Base-by-base conservation (phyloP, 192 early-diverging fungal genomes). In the Diversispora epigaea region DNA sequence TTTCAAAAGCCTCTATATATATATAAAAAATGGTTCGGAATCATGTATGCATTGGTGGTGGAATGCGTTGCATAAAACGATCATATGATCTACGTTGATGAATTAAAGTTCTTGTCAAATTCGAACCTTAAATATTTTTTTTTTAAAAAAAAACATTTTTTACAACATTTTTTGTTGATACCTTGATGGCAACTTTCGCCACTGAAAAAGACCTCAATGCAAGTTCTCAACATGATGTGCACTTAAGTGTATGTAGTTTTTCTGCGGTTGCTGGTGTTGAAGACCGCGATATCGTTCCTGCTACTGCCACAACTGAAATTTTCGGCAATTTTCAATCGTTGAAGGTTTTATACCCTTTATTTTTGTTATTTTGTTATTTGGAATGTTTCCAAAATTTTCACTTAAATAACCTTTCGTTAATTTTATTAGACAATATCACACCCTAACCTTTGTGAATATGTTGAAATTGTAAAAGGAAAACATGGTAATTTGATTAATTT, bases 391-490 rank as follows among this genome's bases (percentile, higher is more conserved):
- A 8, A 10, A 15, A 11, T 0, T 17, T 10, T 22, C 3, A 3
- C 45, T 19, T 22, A 43, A 52, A 49, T 12, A 6, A 19, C 17
- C 15, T 50, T 55, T 50, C 4, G 17, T 15, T 32, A 6, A 32
- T 55, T 62, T 46, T 19, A 61, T 60, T 80, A 88, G 88, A 83
- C 83, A 22, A 76, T 90, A 12, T 75, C 54, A 40, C 85, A 89
- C 72, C 85, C 88, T n/a, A 83, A 84, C 52, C 54, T 90, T n/a
- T 89, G 89, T 75, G 83, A 84, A 68, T 89, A 90, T 77, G 74
- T 89, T 54, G 89, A 90, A 65, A 85, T 88, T 67, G 75, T 85
- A 40, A 87, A 87, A 71, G 89, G 88, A 63, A 87, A 89, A 62
- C 80, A 87, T 71, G 87, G 88, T 86, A 81, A 49, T 69, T 60